These are phyloP conservation scores for Tulasnella sp. DNA, from an alignment of 768 basidiomycete genomes.

Conservation along the genomic window DNA sequence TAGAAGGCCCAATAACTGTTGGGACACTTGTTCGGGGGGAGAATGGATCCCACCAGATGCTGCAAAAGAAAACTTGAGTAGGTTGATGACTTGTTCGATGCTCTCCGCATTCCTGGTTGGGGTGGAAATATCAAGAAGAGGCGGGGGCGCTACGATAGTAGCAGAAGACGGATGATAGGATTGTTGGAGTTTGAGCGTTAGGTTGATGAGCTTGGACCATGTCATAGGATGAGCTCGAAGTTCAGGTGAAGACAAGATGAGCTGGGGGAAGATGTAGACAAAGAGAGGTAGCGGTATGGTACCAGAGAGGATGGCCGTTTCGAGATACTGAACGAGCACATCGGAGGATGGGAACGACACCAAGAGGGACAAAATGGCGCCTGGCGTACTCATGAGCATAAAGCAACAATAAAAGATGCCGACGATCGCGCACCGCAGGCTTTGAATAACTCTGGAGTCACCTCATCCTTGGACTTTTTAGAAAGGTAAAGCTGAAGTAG, in stretches of 20 bases:
- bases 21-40: conserved; percentile 1
- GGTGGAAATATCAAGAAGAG: background rate
- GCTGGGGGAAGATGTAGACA: conserved; percentile 3
- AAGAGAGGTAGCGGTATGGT: background rate
- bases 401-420: background rate
- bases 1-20: background rate
- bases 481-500: conserved; percentile 4
- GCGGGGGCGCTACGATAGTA: background rate
- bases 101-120: conserved; percentile 1
- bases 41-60: background rate
- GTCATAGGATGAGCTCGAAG: background rate
- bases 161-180: background rate
- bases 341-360: conserved; percentile 8
- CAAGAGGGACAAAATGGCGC: conserved; percentile 2
- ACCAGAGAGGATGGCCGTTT: background rate
- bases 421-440: background rate
- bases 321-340: background rate
- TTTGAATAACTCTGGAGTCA: background rate
- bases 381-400: background rate
- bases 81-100: conserved; percentile 6
- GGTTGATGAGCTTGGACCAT: background rate
- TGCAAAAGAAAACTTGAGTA: background rate
- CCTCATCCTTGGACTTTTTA: background rate
- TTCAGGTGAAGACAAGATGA: background rate
- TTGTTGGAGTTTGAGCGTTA: conserved; percentile 4